Evolutionary conservation across 768 basidiomycete species (phyloP).

Genomic region (Pilatotrama ljubarskyi): DNA sequence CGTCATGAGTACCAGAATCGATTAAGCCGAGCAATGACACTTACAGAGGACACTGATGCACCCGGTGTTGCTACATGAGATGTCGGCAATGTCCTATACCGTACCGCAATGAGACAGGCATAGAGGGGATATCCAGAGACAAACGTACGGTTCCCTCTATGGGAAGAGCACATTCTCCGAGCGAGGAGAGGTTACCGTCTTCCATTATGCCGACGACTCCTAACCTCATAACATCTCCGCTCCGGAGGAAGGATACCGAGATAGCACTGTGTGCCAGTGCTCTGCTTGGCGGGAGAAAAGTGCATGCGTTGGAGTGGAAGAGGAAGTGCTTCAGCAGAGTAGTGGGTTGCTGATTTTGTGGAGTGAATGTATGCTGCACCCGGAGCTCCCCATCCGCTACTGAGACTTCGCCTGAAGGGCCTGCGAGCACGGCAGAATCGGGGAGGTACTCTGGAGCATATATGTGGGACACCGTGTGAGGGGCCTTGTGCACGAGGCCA

Average conservation of each 20-base stretch:
- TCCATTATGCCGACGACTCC: conserved; percentile 11
- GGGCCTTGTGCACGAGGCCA: conserved; percentile 38
- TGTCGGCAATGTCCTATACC: conserved; percentile 28
- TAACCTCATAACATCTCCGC: conserved; percentile 3
- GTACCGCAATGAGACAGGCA: not conserved
- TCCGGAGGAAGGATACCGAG: conserved; percentile 11
- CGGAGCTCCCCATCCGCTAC: conserved; percentile 32
- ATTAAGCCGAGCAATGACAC: conserved; percentile 5
- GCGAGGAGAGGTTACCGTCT: not conserved
- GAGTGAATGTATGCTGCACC: conserved; percentile 24
- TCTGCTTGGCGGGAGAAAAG: conserved; percentile 17
- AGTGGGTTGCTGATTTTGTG: conserved; percentile 15
- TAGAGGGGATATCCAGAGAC: no score
- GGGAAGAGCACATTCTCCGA: conserved; percentile 19
- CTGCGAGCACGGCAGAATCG: conserved; percentile 35
- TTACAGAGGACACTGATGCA: conserved; percentile 34
- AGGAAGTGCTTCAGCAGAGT: conserved; percentile 29
- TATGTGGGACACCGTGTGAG: conserved; percentile 42
- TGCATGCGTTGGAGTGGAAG: conserved; percentile 26
- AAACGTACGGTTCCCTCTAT: conserved; percentile 16
- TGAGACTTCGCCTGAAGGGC: conserved; percentile 35
- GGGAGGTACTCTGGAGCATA: conserved; percentile 33
- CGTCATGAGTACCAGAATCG: not conserved
- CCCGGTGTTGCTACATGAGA: conserved; percentile 34
- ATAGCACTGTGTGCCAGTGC: conserved; percentile 17